Evolutionary conservation across 2,329 filamentous ascomycete genomes (phyloP).

Genomic region (Exophiala spinifera): DNA sequence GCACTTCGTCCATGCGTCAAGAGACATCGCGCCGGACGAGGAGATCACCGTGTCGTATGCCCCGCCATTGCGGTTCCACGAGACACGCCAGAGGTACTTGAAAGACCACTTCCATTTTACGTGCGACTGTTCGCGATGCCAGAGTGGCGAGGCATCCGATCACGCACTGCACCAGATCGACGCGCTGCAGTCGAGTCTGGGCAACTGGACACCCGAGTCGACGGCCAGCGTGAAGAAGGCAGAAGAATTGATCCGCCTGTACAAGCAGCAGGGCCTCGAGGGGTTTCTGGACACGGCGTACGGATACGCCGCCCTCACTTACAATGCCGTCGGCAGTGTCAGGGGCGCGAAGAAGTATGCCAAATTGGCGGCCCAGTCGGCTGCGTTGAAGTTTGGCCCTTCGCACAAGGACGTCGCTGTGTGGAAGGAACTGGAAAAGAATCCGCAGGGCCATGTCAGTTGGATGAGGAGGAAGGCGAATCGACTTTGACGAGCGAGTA

Average conservation of each 20-base stretch:
- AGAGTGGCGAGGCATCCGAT: conserved; percentile 12
- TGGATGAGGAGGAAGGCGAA: conserved; percentile 19
- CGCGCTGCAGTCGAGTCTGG: conserved; percentile 14
- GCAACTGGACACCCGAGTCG: conserved; percentile 18
- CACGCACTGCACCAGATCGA: conserved; percentile 16
- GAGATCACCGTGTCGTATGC: conserved; percentile 91
- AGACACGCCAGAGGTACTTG: conserved; percentile 14
- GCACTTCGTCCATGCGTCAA: conserved; percentile 37
- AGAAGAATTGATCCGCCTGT: conserved; percentile 18
- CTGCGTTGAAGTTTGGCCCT: conserved; percentile 17
- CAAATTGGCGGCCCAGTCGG: conserved; percentile 18
- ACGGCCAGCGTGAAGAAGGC: conserved; percentile 21
- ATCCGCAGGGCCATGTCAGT: conserved; percentile 19
- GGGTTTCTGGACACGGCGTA: conserved; percentile 24
- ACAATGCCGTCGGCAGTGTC: conserved; percentile 20
- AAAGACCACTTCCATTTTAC: conserved; percentile 19
- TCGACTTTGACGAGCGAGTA: no score
- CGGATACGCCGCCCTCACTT: conserved; percentile 23
- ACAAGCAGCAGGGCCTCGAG: conserved; percentile 18
- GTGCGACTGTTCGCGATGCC: conserved; percentile 22
- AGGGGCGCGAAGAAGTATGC: conserved; percentile 23
- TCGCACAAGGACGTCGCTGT: conserved; percentile 1
- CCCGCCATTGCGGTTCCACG: conserved; percentile 10
- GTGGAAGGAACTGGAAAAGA: conserved; percentile 16
- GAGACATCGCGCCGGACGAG: conserved; percentile 77